Conservation (phyloP, 1,284 basidiomycete species). For the Mixia osmundae region DNA sequence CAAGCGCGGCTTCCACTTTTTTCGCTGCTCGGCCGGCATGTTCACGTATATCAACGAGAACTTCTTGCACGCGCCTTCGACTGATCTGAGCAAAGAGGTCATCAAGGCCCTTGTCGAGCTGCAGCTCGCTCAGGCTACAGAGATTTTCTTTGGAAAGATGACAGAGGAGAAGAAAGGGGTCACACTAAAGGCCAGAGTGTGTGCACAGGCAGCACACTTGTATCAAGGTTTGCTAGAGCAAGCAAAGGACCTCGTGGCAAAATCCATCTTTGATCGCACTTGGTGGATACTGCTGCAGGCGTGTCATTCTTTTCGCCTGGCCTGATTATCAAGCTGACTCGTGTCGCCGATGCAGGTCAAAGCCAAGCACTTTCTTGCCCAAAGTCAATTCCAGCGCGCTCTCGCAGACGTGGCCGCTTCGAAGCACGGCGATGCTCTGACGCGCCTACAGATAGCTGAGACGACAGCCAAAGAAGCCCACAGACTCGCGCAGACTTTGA, state of each 20-base stretch:
- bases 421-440: constrained; percentile 68
- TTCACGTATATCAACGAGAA: constrained; percentile 98
- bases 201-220: constrained; percentile 53
- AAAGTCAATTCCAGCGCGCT: constrained; percentile 68
- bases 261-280: constrained; percentile 83
- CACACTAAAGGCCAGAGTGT: constrained; percentile 61
- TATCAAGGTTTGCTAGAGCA: constrained; percentile 63
- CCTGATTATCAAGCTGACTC: neutral
- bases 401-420: constrained; percentile 49
- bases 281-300: constrained; percentile 74
- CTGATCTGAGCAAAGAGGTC: constrained; percentile 79
- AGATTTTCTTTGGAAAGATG: constrained; percentile 90
- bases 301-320: constrained; percentile 11
- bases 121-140: constrained; percentile 78
- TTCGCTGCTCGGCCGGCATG: constrained; percentile 85
- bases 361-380: constrained; percentile 62
- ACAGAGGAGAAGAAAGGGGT: constrained; percentile 67
- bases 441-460: constrained; percentile 58
- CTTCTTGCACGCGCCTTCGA: constrained; percentile 94
- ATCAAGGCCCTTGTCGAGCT: constrained; percentile 72
- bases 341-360: constrained; percentile 38
- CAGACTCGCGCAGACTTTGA: constrained; percentile 44
- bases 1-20: constrained; percentile 82
- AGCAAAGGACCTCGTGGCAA: constrained; percentile 83
- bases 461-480: constrained; percentile 61